phyloP scores from a whole-genome alignment of 1,139 yeast species.

The Yamadazyma spencermartinsiae region DNA sequence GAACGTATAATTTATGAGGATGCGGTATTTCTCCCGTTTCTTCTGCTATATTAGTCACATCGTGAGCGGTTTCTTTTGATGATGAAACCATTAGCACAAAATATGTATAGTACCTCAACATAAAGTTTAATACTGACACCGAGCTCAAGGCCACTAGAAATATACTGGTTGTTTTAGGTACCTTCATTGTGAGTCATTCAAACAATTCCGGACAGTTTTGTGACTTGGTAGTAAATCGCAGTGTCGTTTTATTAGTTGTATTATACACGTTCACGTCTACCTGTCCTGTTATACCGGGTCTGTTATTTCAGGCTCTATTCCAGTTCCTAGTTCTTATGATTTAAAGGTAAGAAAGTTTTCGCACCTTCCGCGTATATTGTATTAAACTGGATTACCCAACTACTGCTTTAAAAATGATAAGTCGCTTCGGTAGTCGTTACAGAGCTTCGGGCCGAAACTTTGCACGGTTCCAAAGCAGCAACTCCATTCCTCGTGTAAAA shows the following conservation, averaged over 20 bases:
- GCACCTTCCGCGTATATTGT: no score
- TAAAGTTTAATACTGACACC: conserved; percentile 28
- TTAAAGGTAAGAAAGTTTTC: no score
- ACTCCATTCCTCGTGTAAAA: conserved; percentile 4
- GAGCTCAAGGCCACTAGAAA: conserved; percentile 34
- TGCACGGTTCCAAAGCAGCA: conserved; percentile 3
- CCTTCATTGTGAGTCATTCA: conserved; percentile 25
- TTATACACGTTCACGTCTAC: no score
- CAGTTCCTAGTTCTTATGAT: no score
- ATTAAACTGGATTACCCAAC: no score
- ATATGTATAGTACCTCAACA: conserved; percentile 33
- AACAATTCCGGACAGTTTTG: neutral
- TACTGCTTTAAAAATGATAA: no score
- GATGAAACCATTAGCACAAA: conserved; percentile 34
- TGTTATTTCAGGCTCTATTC: no score
- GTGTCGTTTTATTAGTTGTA: no score
- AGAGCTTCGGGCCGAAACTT: conserved; percentile 1
- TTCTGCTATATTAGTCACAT: conserved; percentile 27
- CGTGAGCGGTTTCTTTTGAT: conserved; percentile 25
- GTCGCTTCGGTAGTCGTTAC: no score
- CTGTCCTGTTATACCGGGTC: no score
- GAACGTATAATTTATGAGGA: conserved; percentile 44
- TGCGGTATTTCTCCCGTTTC: conserved; percentile 41
- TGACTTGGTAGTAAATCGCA: no score
- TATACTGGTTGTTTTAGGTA: conserved; percentile 39